These are phyloP conservation scores for Mortierella sp. DNA, from an alignment of 371 early-diverging fungal genomes.

Conservation along the genomic window DNA sequence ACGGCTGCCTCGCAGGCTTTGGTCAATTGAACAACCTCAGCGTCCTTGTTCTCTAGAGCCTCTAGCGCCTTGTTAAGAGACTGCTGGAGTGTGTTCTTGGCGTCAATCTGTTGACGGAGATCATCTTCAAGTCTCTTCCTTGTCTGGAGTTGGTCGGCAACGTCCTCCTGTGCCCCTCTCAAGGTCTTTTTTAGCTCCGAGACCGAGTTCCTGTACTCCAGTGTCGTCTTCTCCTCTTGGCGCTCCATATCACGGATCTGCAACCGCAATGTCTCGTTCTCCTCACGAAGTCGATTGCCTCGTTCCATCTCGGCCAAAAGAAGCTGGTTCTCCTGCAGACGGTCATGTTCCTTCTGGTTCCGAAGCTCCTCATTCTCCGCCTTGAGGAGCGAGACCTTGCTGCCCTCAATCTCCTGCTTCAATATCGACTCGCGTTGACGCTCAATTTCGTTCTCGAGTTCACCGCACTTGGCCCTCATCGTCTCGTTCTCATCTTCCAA, in stretches of 20 bases:
- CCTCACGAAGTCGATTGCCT: slow-evolving; percentile 45
- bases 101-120: slow-evolving; percentile 20
- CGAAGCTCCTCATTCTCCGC: slow-evolving; percentile 57
- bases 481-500: slow-evolving; percentile 51
- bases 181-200: slow-evolving; percentile 47
- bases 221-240: slow-evolving; percentile 28
- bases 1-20: slow-evolving; percentile 52
- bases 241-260: slow-evolving; percentile 54
- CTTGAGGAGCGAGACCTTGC: slow-evolving; percentile 46
- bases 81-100: slow-evolving; percentile 19
- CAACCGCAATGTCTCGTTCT: slow-evolving; percentile 41
- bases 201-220: slow-evolving; percentile 32
- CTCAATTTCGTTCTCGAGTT: slow-evolving; percentile 56
- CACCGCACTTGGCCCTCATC: slow-evolving; percentile 47
- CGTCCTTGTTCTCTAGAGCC: slow-evolving; percentile 34
- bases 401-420: slow-evolving; percentile 55
- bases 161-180: slow-evolving; percentile 45
- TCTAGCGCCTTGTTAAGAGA: slow-evolving; percentile 31
- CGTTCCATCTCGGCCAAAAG: slow-evolving; percentile 55
- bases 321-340: slow-evolving; percentile 41
- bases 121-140: slow-evolving; percentile 48
- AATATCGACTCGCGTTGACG: slow-evolving; percentile 53
- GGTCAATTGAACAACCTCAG: slow-evolving; percentile 43
- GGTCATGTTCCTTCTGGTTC: slow-evolving; percentile 48
- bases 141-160: slow-evolving; percentile 41